phyloP scores from a whole-genome alignment of 495 filamentous ascomycete genomes.

The Bombardia bombarda region DNA sequence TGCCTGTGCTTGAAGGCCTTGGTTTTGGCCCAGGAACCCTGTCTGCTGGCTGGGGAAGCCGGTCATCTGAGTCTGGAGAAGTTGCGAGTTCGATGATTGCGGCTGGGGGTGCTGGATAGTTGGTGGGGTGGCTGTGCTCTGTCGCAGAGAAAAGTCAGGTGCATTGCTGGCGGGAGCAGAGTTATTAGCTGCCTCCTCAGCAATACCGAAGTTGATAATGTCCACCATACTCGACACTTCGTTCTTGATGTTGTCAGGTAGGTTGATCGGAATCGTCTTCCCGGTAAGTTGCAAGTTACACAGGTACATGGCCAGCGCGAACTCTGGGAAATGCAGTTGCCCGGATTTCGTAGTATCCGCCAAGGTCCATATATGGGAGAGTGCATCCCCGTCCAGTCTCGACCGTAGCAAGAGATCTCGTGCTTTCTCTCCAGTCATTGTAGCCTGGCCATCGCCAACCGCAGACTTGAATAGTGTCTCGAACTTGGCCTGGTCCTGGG shows the following conservation, averaged over 20 bases:
- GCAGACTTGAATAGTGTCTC: slow-evolving; percentile 97
- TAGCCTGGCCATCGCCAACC: slow-evolving; percentile 71
- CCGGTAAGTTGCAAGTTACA: slow-evolving; percentile 90
- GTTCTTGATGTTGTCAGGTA: slow-evolving; percentile 85
- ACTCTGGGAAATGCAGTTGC: slow-evolving; percentile 95
- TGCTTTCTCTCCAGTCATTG: slow-evolving; percentile 87
- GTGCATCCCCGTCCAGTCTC: slow-evolving; percentile 69
- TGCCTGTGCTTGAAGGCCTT: slow-evolving; percentile 49
- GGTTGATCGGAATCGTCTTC: slow-evolving; percentile 61
- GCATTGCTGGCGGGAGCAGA: slow-evolving; percentile 54
- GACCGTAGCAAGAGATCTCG: slow-evolving; percentile 82
- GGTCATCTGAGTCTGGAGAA: slow-evolving; percentile 69
- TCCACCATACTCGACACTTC: slow-evolving; percentile 99
- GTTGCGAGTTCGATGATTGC: slow-evolving; percentile 64
- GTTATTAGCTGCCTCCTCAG: slow-evolving; percentile 53
- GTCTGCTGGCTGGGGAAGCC: slow-evolving; percentile 56
- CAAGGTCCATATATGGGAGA: slow-evolving; percentile 90
- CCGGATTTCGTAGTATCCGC: slow-evolving; percentile 96
- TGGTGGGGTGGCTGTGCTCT: slow-evolving; percentile 58
- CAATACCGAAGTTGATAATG: slow-evolving; percentile 92
- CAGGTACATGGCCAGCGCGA: slow-evolving; percentile 96
- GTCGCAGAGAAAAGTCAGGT: slow-evolving; percentile 63
- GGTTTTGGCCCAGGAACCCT: slow-evolving; percentile 33
- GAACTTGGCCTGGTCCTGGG: slow-evolving; percentile 92
- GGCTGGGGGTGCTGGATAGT: slow-evolving; percentile 84